Evolutionary conservation across 495 filamentous ascomycete species (phyloP).

Genomic region (Tuber melanosporum): DNA sequence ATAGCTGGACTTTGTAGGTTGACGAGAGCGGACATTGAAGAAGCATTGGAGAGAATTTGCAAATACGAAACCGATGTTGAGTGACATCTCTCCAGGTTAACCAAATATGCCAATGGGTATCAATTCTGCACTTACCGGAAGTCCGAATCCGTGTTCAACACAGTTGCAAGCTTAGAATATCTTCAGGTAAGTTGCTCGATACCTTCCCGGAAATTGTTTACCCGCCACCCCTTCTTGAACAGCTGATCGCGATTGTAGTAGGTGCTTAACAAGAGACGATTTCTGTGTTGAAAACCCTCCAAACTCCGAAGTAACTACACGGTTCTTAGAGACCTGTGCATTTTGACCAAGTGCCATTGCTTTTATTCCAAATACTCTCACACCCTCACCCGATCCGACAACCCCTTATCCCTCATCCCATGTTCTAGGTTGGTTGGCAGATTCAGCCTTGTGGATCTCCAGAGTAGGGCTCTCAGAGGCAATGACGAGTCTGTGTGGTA

Average conservation of each 20-base stretch:
- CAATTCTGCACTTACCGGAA: not conserved
- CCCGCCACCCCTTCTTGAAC: not conserved
- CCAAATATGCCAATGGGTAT: too few species aligned
- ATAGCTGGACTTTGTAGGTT: too few species aligned
- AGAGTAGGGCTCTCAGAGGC: not conserved
- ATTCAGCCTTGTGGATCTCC: not conserved
- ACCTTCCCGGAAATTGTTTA: not conserved
- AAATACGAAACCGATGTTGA: too few species aligned
- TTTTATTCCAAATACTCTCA: constrained; percentile 5
- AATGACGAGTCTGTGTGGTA: not conserved
- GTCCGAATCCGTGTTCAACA: not conserved
- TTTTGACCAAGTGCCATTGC: not conserved
- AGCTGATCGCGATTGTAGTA: not conserved
- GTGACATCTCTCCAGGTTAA: too few species aligned
- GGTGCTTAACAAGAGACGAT: not conserved
- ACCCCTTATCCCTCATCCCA: not conserved
- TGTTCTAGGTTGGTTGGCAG: not conserved
- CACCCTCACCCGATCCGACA: not conserved
- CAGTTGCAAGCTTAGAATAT: constrained; percentile 6
- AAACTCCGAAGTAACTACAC: not conserved
- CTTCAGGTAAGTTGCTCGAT: not conserved
- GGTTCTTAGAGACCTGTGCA: not conserved
- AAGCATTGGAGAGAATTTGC: too few species aligned
- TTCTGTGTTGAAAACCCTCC: not conserved
- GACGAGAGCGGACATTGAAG: too few species aligned